Evolutionary conservation across 1,284 basidiomycete species (phyloP), one percentile per base, ranked within the genome.

Genomic region (Cutaneotrichosporon cutaneum): DNA sequence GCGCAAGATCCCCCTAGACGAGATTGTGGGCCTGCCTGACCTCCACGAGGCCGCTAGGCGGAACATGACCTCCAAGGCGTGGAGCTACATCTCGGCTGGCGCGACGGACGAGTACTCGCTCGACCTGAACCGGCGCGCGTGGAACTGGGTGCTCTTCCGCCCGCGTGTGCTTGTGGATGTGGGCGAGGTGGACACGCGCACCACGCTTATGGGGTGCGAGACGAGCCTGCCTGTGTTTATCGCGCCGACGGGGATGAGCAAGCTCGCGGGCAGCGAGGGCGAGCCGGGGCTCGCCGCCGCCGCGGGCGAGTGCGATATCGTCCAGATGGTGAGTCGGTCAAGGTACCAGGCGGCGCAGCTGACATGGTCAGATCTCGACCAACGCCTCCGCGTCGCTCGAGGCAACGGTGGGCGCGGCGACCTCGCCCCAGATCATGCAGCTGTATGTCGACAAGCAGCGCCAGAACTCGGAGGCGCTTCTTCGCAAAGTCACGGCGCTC

Each of bases 371-470:
- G 77, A 73, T 80, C 33, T 78, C 76, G 9, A 80, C 77, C 18
- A 79, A 79, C 68, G 74, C 78, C 26, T 78, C 76, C 0, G 74
- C 75, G 2, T 75, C 77, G 0, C 66, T 81, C 30, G 64, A 72
- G 4, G 72, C 72, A 16, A 81, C 79, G 48, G 70, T 79, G 52
- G 65, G 51, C 0, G 73, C 70, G 1, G 65, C 67, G 0, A 62
- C 68, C 8, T 77, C 79, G 56, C 63, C 72, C 16, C 77, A 79
- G 64, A 78, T 81, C 65, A 79, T 81, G 77, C 78, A 81, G 64
- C 74, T 81, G 54, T 80, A 81, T 68, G 78, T 80, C 18, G 76
- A 80, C 60, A 64, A 72, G 22, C 73, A 79, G 59, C 72, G 77
- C 4, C 50, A 70, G 24, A 79, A 78, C 61, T 71, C 75, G 9